Evolutionary conservation across 2,329 filamentous ascomycete genomes (phyloP).

Genomic region (Pseudogymnoascus sp.): DNA sequence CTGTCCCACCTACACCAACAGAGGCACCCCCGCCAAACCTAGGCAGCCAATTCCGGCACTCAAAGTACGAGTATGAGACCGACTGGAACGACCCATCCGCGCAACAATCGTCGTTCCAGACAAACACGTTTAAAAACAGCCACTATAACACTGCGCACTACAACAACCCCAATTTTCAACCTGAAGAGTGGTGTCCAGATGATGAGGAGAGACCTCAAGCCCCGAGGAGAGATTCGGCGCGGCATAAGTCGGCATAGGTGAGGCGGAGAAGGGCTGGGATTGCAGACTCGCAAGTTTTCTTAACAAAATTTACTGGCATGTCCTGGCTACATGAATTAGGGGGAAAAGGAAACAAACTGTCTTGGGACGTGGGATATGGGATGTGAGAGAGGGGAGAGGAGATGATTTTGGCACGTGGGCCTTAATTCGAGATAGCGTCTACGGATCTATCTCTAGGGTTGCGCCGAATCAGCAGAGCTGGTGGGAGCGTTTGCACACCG

Average conservation of each 20-base stretch:
- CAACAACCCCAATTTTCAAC: constrained; percentile 56
- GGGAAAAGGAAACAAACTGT: background rate
- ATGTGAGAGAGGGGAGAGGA: background rate
- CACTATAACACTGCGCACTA: constrained; percentile 62
- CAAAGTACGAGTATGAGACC: constrained; percentile 28
- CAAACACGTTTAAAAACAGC: constrained; percentile 57
- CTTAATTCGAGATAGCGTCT: background rate
- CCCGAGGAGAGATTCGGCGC: background rate
- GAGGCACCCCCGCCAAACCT: background rate
- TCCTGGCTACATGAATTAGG: background rate
- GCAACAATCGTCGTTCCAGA: constrained; percentile 29
- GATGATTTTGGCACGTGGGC: background rate
- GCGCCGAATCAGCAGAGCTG: background rate
- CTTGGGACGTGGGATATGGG: background rate
- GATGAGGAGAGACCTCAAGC: constrained; percentile 21
- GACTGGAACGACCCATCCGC: constrained; percentile 24
- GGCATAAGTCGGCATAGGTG: background rate
- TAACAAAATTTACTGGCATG: background rate
- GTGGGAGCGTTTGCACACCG: background rate
- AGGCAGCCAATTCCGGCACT: constrained; percentile 24
- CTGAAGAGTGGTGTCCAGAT: constrained; percentile 41
- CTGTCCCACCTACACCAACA: background rate
- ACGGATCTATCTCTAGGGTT: background rate
- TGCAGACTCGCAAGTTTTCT: background rate
- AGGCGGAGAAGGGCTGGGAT: background rate